Evolutionary conservation across 2,329 filamentous ascomycete genomes (phyloP), one percentile per base, ranked within the genome.

Genomic region (Aspergillus sp.): DNA sequence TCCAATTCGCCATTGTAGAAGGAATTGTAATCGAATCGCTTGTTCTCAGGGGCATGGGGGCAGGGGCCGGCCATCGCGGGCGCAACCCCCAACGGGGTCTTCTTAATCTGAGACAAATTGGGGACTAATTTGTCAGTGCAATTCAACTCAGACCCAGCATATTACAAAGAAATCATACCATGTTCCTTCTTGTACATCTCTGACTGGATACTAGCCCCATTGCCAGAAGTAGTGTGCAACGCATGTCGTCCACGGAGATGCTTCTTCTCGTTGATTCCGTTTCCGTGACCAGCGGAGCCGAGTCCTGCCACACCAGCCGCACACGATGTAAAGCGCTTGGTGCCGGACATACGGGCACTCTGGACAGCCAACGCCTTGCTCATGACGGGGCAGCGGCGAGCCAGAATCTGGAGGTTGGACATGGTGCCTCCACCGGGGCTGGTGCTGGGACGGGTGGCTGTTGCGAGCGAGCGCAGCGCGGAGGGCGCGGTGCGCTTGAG

Each of bases 311-410:
- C 58, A 37, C 60, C 59, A 41, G 63, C 60, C 33, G 66, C 62
- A 20, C 59, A 56, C 13, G 68, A 65, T 49, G 67, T 66, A 49
- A 71, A 71, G 7, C 64, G 61, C 60, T 69, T 71, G 44, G 65
- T 52, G 44, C 56, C 57, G 20, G 61, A 63, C 50, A 73, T 58
- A 43, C 71, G 68, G 41, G 71, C 65, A 52, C 70, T 73, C 78
- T 96, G 91, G 35, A 96, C 85, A 52, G 89, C 87, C 68, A 98
- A 82, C 38, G 93, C 93, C 79, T 96, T 95, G 70, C 90, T 91
- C 93, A 98, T 98, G 71, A 98, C 86, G 50, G 93, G 93, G 80
- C 93, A 98, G 70, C 91, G 89, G 66, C 90, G 85, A 62, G 89
- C 93, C 64, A 95, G 83, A 59, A 93, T 83, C 77, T 97, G 93